Conservation (phyloP, 2,329 filamentous ascomycete species). For the Mycosphaerelloides madeirae region DNA sequence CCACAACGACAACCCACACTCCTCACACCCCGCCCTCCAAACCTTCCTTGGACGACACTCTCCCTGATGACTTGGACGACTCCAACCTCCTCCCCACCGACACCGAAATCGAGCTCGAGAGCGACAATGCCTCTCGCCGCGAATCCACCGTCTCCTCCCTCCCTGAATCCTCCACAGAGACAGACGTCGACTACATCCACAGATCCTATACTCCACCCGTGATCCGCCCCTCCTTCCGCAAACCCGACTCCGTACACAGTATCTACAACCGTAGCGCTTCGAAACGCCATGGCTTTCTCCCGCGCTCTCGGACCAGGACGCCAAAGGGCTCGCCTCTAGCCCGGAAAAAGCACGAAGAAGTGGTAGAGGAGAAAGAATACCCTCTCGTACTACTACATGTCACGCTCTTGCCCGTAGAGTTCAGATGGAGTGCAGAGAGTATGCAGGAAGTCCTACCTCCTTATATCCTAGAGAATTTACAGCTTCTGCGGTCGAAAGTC, state of each 20-base stretch:
- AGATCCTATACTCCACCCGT: slow-evolving; percentile 54
- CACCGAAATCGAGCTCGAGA: slow-evolving; percentile 1
- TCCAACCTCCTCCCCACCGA: slow-evolving; percentile 9
- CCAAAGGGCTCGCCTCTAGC: slow-evolving; percentile 50
- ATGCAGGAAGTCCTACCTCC: slow-evolving; percentile 50
- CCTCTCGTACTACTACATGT: slow-evolving; percentile 75
- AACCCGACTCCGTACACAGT: slow-evolving; percentile 32
- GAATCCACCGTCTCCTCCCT: slow-evolving; percentile 31
- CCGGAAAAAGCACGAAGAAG: slow-evolving; percentile 10
- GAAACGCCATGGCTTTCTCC: slow-evolving; percentile 17
- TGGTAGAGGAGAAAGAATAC: slow-evolving; percentile 18
- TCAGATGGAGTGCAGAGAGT: slow-evolving; percentile 53
- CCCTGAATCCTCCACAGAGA: slow-evolving; percentile 28
- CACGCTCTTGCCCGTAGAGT: slow-evolving; percentile 66
- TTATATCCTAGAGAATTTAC: slow-evolving; percentile 56
- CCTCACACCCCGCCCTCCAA: not conserved
- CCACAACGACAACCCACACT: slow-evolving; percentile 8
- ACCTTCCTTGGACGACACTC: slow-evolving; percentile 4
- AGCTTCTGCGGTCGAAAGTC: slow-evolving; percentile 63
- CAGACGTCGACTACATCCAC: slow-evolving; percentile 22
- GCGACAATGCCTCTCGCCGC: slow-evolving; percentile 16
- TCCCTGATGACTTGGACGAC: slow-evolving; percentile 2
- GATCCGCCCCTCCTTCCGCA: slow-evolving; percentile 61
- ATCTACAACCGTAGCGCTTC: too few species aligned
- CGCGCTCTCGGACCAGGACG: slow-evolving; percentile 48